Conservation (phyloP, 2,329 filamentous ascomycete genomes). For the Arthrobotrys sinensis region DNA sequence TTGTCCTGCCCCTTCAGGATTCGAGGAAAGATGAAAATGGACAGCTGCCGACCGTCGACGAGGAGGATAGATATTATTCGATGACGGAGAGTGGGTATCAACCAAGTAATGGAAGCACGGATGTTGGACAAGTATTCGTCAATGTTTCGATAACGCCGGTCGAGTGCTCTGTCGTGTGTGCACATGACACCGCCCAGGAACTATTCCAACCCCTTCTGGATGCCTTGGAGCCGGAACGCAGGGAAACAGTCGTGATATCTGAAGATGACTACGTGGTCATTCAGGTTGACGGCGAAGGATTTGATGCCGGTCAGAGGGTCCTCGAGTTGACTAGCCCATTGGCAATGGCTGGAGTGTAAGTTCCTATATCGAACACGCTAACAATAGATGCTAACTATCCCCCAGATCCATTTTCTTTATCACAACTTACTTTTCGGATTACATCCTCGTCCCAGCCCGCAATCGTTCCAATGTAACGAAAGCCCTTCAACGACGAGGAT, state of each 20-base stretch:
- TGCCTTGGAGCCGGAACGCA: conserved; percentile 71
- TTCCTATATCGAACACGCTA: conserved; percentile 1
- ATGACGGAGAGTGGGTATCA: conserved; percentile 47
- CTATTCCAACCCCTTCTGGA: conserved; percentile 82
- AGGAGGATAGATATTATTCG: conserved; percentile 70
- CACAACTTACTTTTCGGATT: conserved; percentile 97
- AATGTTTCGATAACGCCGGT: conserved; percentile 94
- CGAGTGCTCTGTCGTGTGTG: conserved; percentile 93
- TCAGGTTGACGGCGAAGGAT: conserved; percentile 88
- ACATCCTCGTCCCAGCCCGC: conserved; percentile 88
- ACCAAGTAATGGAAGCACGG: conserved; percentile 51
- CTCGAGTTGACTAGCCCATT: conserved; percentile 92
- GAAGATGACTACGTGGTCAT: conserved; percentile 88
- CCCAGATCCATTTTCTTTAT: conserved; percentile 92
- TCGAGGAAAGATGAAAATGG: conserved; percentile 67
- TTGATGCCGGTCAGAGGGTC: conserved; percentile 91
- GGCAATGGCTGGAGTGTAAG: conserved; percentile 87
- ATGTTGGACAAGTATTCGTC: conserved; percentile 76
- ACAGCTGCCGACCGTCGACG: conserved; percentile 55
- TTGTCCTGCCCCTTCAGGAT: conserved; percentile 79
- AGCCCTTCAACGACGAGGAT: conserved; percentile 83
- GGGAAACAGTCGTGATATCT: conserved; percentile 79
- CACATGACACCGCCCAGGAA: conserved; percentile 79
- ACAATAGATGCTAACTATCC: neutral
- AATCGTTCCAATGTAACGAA: conserved; percentile 81